Evolutionary conservation across 1,284 basidiomycete genomes (phyloP), one percentile per base, ranked within the genome.

Genomic region (Marasmius tenuissimus): DNA sequence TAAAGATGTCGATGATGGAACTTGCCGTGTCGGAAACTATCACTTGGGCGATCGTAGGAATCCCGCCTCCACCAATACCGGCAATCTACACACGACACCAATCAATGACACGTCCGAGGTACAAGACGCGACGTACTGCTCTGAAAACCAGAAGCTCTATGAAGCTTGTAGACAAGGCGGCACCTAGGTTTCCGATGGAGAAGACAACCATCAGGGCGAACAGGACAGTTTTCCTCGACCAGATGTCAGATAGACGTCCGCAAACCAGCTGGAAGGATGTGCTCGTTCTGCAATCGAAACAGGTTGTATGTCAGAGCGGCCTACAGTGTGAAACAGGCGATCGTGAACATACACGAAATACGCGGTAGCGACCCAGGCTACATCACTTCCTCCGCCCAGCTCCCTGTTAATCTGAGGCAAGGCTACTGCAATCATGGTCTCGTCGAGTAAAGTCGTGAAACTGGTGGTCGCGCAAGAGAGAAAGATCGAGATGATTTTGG

Each of bases 401-500:
- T 67, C 66, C 14, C 61, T 59, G n/a, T 63, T 62, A 22, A 69
- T 69, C 14, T 61, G 61, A n/a, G 66, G 67, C 4, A 69, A 61
- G 16, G 67, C 67, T 38, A 68, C 67, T 2, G 67, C 63, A 27
- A 68, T 60, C 67, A 68, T 66, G 3, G 67, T 68, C 47, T 68
- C 67, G 57, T 65, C 62, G 7, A 68, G 61, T 4, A 66, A 42
- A 14, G 63, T 64, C 4, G 60, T 59, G 39, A 63, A 63, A 12
- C 61, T 58, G 27, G 66, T 60, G 0, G 63, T 59, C 18, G 66
- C 66, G 40, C 66, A 66, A 62, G 63, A 65, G 18, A 68, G 59
- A 52, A 68, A 68, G 33, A 66, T 63, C 14, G 67, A 63, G 42
- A 68, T 65, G 12, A 66, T 65, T 53, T 65, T 68, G 12, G 62